A percentile compares a stretch with the other conserved stretches of the same genome.
Conservation (phyloP, 345 rosid genomes). For the Gossypium mustelinum region DNA sequence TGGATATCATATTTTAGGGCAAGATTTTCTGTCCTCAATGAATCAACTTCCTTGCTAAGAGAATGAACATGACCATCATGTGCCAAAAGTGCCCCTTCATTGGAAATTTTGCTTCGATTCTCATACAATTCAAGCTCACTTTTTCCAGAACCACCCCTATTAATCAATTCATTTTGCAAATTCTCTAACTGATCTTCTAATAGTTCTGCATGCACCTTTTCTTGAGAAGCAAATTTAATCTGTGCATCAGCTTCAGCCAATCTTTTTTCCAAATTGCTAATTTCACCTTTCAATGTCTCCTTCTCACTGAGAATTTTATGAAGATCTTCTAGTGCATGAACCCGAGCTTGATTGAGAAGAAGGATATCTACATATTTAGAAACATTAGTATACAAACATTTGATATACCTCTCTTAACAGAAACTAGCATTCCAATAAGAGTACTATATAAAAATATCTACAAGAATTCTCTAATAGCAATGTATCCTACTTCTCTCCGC, state of each 20-base stretch:
- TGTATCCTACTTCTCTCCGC: slow-evolving; percentile 70
- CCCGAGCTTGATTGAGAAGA: slow-evolving; percentile 80
- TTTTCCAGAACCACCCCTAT: slow-evolving; percentile 30
- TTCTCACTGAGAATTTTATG: slow-evolving; percentile 64
- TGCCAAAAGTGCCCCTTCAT: slow-evolving; percentile 28
- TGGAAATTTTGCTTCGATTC: slow-evolving; percentile 21
- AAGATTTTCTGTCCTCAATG: slow-evolving; percentile 59
- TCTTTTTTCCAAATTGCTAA: slow-evolving; percentile 59
- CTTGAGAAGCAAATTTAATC: slow-evolving; percentile 67
- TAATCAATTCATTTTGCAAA: slow-evolving; percentile 49
- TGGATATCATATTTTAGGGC: slow-evolving; percentile 61
- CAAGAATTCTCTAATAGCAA: slow-evolving; percentile 11
- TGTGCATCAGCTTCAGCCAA: slow-evolving; percentile 84
- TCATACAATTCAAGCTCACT: slow-evolving; percentile 19
- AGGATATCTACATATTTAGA: slow-evolving; percentile 54
- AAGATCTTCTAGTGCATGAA: slow-evolving; percentile 71
- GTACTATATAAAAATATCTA: slow-evolving; percentile 6
- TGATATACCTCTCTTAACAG: neutral
- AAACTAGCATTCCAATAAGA: neutral
- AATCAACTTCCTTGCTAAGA: slow-evolving; percentile 60
- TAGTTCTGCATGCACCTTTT: slow-evolving; percentile 63
- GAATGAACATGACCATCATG: slow-evolving; percentile 33
- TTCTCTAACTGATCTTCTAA: slow-evolving; percentile 68
- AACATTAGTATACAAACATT: slow-evolving; percentile 2
- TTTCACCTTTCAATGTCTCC: slow-evolving; percentile 71